Evolutionary conservation across 208 protist species (phyloP).

Genomic region (Acanthamoeba royreba): DNA sequence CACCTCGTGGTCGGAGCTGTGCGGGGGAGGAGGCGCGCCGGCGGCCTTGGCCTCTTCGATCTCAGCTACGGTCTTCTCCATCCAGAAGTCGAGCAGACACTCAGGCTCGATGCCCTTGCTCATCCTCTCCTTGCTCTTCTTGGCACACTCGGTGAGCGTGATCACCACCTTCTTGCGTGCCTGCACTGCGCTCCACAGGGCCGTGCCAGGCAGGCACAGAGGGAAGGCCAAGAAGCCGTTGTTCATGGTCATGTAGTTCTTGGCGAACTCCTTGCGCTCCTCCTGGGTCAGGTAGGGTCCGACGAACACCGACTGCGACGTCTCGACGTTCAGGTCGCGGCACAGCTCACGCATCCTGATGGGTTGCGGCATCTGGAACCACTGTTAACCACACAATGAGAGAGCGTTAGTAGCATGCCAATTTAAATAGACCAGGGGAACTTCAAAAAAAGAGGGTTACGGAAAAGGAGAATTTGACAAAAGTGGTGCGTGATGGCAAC

Average conservation of each 20-base stretch:
- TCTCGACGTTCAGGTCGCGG: constrained; percentile 89
- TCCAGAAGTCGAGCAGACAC: constrained; percentile 92
- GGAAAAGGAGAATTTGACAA: too few species aligned
- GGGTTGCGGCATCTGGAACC: neutral
- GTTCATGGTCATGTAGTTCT: constrained; percentile 91
- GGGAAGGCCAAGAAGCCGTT: constrained; percentile 89
- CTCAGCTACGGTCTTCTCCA: constrained; percentile 78
- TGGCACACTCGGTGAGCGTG: constrained; percentile 83
- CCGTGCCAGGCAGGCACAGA: constrained; percentile 88
- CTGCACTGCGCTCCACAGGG: constrained; percentile 87
- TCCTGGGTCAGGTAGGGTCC: constrained; percentile 86
- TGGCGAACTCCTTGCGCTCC: constrained; percentile 81
- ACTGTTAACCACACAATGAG: too few species aligned
- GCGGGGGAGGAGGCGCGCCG: constrained; percentile 78
- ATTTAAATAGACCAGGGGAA: too few species aligned
- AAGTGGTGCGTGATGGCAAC: too few species aligned
- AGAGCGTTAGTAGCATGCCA: too few species aligned
- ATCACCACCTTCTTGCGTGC: constrained; percentile 86
- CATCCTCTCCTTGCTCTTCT: constrained; percentile 59
- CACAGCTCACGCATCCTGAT: constrained; percentile 44
- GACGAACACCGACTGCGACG: constrained; percentile 89
- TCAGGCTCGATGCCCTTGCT: constrained; percentile 75
- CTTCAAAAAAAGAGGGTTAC: too few species aligned
- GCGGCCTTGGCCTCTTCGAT: constrained; percentile 70
- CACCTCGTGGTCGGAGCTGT: constrained; percentile 85